Conservation (phyloP, 208 protist genomes). For the Crithidia sp. region DNA sequence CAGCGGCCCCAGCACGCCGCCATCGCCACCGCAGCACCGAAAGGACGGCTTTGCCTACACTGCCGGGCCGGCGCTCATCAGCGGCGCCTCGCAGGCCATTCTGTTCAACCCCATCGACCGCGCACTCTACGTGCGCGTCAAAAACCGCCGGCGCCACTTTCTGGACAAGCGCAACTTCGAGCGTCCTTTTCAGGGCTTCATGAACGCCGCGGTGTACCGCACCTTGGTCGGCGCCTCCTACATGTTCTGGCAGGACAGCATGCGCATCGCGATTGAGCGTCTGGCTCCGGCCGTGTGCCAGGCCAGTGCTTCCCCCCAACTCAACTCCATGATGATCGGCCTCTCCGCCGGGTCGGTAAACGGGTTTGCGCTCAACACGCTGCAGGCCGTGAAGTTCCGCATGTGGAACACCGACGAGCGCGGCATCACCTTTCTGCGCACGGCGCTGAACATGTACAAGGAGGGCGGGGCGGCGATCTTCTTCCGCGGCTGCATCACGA, state of each 20-base stretch:
- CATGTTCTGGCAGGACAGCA: constrained; percentile 91
- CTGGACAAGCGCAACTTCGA: constrained; percentile 89
- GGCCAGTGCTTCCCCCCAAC: constrained; percentile 47
- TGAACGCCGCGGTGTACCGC: constrained; percentile 90
- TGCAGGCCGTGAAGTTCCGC: constrained; percentile 91
- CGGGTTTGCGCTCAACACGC: constrained; percentile 78
- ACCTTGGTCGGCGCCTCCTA: constrained; percentile 87
- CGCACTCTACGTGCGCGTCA: constrained; percentile 89
- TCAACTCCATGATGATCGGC: constrained; percentile 82
- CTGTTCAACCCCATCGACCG: constrained; percentile 92
- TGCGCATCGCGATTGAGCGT: constrained; percentile 66
- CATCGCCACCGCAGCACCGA: not conserved
- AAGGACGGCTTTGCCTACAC: constrained; percentile 61
- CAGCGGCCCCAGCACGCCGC: not conserved
- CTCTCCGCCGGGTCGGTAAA: constrained; percentile 80
- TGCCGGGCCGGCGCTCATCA: constrained; percentile 69
- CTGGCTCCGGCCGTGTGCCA: constrained; percentile 54
- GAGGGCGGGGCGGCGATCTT: constrained; percentile 84
- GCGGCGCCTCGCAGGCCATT: constrained; percentile 83
- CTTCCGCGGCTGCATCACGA: constrained; percentile 82
- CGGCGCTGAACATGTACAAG: constrained; percentile 61
- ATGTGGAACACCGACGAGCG: constrained; percentile 84
- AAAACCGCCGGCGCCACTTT: constrained; percentile 69
- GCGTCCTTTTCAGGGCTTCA: constrained; percentile 90
- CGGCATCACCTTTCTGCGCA: constrained; percentile 65